Percentiles rank a stretch among this genome's conserved stretches.
These are phyloP conservation scores for Knufia petricola DNA, from an alignment of 2,329 filamentous ascomycete species.

Conservation along the genomic window DNA sequence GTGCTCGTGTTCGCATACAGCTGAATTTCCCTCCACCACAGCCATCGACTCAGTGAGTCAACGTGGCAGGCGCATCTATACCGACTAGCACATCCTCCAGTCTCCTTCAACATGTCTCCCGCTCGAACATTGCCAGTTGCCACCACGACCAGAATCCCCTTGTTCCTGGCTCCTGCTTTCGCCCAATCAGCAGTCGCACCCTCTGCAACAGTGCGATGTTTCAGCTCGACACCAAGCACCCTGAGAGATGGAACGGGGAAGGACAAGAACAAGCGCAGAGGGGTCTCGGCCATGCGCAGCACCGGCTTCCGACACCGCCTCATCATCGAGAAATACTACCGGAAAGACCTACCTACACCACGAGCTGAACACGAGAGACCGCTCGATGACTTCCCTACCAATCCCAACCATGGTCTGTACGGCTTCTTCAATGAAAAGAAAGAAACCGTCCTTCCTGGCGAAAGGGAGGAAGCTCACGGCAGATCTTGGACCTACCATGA, in stretches of 20 bases:
- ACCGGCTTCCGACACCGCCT: slow-evolving; percentile 67
- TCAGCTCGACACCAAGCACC: slow-evolving; percentile 29
- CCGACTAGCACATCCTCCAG: not conserved
- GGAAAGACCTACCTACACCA: slow-evolving; percentile 47
- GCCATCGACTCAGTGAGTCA: not conserved
- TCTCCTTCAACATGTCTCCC: not conserved
- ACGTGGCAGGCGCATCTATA: not conserved
- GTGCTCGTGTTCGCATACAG: not conserved
- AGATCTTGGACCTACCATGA: slow-evolving; percentile 78
- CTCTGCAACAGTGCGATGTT: slow-evolving; percentile 18
- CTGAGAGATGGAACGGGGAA: slow-evolving; percentile 40
- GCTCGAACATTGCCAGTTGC: not conserved
- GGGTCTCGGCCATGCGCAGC: slow-evolving; percentile 69
- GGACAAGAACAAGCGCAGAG: slow-evolving; percentile 71
- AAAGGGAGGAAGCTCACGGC: slow-evolving; percentile 62
- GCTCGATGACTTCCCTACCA: slow-evolving; percentile 38
- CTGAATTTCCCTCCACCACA: not conserved
- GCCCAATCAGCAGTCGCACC: slow-evolving; percentile 9
- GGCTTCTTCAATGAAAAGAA: slow-evolving; percentile 72
- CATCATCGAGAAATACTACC: slow-evolving; percentile 55
- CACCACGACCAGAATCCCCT: slow-evolving; percentile 20
- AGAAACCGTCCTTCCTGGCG: slow-evolving; percentile 60
- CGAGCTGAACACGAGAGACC: slow-evolving; percentile 51
- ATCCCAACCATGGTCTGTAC: slow-evolving; percentile 79
- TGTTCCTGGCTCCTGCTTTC: slow-evolving; percentile 35